Evolutionary conservation across 2,329 filamentous ascomycete species (phyloP).

Genomic region (Knufia petricola): DNA sequence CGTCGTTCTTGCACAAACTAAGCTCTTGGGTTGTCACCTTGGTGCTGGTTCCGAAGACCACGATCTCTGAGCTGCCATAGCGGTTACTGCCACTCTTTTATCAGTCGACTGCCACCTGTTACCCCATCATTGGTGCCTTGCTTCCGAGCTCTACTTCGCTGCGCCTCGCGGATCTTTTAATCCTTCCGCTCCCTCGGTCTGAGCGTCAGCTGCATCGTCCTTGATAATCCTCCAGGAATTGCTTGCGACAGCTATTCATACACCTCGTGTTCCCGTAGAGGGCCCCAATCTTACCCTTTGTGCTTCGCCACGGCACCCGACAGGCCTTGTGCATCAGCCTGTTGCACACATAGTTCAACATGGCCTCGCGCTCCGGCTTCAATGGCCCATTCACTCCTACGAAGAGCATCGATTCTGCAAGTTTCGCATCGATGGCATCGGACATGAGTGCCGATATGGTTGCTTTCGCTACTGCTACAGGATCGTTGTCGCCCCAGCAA

Average conservation of each 20-base stretch:
- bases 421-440: slow-evolving; percentile 1
- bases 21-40: not conserved
- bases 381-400: slow-evolving; percentile 8
- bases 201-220: slow-evolving; percentile 1
- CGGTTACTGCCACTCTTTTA: not conserved
- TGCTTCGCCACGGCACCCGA: slow-evolving; percentile 7
- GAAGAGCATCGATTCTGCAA: not conserved
- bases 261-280: slow-evolving; percentile 6
- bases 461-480: not conserved
- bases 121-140: slow-evolving; percentile 1
- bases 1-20: not conserved
- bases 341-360: slow-evolving; percentile 7
- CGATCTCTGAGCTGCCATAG: not conserved
- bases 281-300: slow-evolving; percentile 6
- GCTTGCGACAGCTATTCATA: slow-evolving; percentile 1
- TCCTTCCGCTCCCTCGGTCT: not conserved
- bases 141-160: not conserved
- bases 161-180: not conserved
- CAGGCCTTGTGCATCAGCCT: slow-evolving; percentile 1
- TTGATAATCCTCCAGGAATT: not conserved
- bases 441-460: not conserved
- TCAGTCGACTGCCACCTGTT: slow-evolving; percentile 1
- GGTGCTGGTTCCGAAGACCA: slow-evolving; percentile 4
- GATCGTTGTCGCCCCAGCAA: not conserved
- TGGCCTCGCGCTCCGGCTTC: slow-evolving; percentile 5